Percentiles rank a stretch among this genome's conserved stretches.
Evolutionary conservation across 2,329 filamentous ascomycete genomes (phyloP).

Genomic region (Sclerotinia sclerotiorum): DNA sequence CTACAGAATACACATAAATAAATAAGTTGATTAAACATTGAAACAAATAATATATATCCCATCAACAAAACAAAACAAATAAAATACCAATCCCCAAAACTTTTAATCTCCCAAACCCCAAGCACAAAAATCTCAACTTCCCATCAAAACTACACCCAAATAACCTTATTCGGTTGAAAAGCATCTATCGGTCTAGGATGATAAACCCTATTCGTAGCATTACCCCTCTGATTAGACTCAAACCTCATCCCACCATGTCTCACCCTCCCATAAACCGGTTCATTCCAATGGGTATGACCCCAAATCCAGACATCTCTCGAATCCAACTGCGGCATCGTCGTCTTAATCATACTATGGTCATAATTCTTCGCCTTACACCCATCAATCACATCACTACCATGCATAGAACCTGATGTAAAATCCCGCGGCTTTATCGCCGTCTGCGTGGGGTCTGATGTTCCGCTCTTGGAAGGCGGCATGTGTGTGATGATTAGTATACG

Average conservation of each 20-base stretch:
- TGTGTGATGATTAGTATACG: slow-evolving; percentile 20
- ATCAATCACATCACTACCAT: slow-evolving; percentile 14
- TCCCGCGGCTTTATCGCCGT: not conserved
- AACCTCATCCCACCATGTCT: slow-evolving; percentile 14
- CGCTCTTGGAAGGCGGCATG: slow-evolving; percentile 17
- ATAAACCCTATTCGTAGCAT: not conserved
- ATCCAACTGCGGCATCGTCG: slow-evolving; percentile 14
- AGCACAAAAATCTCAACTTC: too few relatives aligned
- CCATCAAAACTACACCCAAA: not conserved
- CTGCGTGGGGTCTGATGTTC: not conserved
- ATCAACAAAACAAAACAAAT: not conserved
- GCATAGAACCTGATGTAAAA: not conserved
- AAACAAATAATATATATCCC: not conserved
- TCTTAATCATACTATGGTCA: slow-evolving; percentile 11
- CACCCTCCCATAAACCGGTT: not conserved
- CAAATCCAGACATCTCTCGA: slow-evolving; percentile 13
- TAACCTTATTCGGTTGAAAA: slow-evolving; percentile 2
- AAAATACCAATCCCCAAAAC: not conserved
- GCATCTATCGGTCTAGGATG: not conserved
- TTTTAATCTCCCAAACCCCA: not conserved
- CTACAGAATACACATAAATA: too few relatives aligned
- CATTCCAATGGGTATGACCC: slow-evolving; percentile 20
- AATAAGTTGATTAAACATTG: not conserved
- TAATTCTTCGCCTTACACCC: not conserved
- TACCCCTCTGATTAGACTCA: slow-evolving; percentile 6